Percentiles rank a stretch among this genome's conserved stretches.
These are phyloP conservation scores for Trametes maxima DNA, from an alignment of 768 basidiomycete species.

Conservation along the genomic window DNA sequence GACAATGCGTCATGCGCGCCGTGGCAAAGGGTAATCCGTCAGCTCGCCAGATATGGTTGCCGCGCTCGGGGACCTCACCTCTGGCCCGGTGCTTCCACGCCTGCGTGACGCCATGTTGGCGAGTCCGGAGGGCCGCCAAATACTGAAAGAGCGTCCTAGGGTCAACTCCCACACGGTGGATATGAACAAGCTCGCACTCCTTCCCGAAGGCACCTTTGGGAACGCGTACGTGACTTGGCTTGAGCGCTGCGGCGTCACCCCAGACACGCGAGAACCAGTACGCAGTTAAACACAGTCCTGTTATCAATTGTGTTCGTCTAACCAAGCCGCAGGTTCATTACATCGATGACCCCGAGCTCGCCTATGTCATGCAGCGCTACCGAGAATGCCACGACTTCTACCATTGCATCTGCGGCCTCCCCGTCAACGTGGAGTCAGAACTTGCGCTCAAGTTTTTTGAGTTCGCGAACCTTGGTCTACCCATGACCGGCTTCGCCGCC, in stretches of 20 bases:
- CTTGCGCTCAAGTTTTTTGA: slow-evolving; percentile 95
- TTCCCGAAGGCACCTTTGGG: slow-evolving; percentile 84
- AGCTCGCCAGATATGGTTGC: slow-evolving; percentile 84
- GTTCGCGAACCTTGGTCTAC: slow-evolving; percentile 87
- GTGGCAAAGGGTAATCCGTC: not conserved
- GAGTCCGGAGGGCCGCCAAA: slow-evolving; percentile 78
- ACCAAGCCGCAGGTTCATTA: slow-evolving; percentile 81
- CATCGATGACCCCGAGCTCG: slow-evolving; percentile 91
- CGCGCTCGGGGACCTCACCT: slow-evolving; percentile 90
- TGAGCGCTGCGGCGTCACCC: slow-evolving; percentile 82
- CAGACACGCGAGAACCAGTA: slow-evolving; percentile 92
- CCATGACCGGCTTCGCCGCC: slow-evolving; percentile 82
- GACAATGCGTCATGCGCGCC: not conserved
- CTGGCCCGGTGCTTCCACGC: slow-evolving; percentile 72
- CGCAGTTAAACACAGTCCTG: slow-evolving; percentile 21
- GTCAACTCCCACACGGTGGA: slow-evolving; percentile 78
- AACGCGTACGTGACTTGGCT: slow-evolving; percentile 89
- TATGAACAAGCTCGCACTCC: slow-evolving; percentile 61
- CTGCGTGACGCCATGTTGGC: slow-evolving; percentile 78
- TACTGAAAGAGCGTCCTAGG: slow-evolving; percentile 82
- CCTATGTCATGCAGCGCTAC: slow-evolving; percentile 98
- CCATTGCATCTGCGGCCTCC: slow-evolving; percentile 87
- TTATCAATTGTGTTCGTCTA: too few species aligned
- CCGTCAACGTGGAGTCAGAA: slow-evolving; percentile 89
- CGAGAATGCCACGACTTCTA: slow-evolving; percentile 98